A percentile compares a stretch with the other conserved stretches of the same genome.
phyloP scores from a whole-genome alignment of 208 protist genomes.

The Lotmaria passim region DNA sequence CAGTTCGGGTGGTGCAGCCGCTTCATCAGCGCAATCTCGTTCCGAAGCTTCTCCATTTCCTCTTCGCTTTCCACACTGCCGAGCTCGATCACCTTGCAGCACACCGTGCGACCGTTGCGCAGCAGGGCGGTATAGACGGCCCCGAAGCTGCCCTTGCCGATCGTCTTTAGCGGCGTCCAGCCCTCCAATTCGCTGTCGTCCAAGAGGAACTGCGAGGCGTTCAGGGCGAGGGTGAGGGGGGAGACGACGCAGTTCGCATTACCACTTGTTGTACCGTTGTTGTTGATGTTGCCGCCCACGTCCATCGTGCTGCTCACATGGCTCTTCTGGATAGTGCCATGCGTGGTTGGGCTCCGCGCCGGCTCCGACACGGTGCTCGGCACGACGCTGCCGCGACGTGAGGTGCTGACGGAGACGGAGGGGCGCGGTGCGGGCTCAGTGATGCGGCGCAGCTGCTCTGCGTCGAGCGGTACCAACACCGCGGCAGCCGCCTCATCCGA shows the following conservation, averaged over 20 bases:
- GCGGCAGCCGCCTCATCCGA: conserved; percentile 32
- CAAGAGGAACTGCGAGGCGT: conserved; percentile 39
- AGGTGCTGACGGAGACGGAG: conserved; percentile 4
- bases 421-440: conserved; percentile 29
- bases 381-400: background rate
- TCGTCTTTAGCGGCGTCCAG: conserved; percentile 73
- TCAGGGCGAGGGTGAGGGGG: conserved; percentile 22
- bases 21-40: conserved; percentile 87
- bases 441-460: conserved; percentile 51
- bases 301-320: no score
- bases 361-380: background rate
- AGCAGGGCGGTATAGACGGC: conserved; percentile 82
- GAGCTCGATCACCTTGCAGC: conserved; percentile 87
- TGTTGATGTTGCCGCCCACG: background rate
- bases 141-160: conserved; percentile 89
- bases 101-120: conserved; percentile 73
- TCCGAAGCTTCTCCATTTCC: conserved; percentile 82
- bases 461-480: conserved; percentile 50
- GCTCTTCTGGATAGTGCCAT: background rate
- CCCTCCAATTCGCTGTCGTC: conserved; percentile 68
- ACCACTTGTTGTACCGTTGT: background rate
- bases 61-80: conserved; percentile 61
- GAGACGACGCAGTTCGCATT: conserved; percentile 1
- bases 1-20: conserved; percentile 90
- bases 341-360: background rate